Percentiles rank a stretch among this genome's conserved stretches.
Evolutionary conservation across 805 yeast species (phyloP).

Genomic region (Suhomyces sp.): DNA sequence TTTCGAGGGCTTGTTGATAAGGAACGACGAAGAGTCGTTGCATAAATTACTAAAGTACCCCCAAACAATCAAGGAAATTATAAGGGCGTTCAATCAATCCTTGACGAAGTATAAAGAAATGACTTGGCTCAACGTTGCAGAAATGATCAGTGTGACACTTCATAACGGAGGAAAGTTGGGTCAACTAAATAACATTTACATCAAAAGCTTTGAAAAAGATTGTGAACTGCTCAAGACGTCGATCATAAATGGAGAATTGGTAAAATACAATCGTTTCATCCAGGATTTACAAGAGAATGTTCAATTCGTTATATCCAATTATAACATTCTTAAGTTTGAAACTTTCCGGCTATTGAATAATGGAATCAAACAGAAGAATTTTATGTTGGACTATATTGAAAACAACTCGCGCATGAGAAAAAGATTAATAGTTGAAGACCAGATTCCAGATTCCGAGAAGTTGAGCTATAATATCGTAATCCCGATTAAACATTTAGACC

Average conservation of each 20-base stretch:
- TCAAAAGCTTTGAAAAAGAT: conserved; percentile 37
- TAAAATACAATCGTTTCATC: conserved; percentile 49
- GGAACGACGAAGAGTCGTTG: conserved; percentile 40
- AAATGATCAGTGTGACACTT: conserved; percentile 34
- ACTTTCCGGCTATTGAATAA: conserved; percentile 42
- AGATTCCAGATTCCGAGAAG: conserved; percentile 44
- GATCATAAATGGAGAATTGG: conserved; percentile 46
- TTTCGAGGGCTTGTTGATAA: conserved; percentile 27
- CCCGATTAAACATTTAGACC: conserved; percentile 26
- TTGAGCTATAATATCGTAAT: conserved; percentile 41
- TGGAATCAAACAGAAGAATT: conserved; percentile 22
- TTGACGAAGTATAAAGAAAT: conserved; percentile 18
- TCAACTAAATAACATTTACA: conserved; percentile 27
- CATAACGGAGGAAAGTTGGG: conserved; percentile 38
- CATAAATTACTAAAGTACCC: conserved; percentile 27
- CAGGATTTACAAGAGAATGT: conserved; percentile 69
- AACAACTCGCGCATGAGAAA: conserved; percentile 67
- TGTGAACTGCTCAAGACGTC: conserved; percentile 31
- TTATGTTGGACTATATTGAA: conserved; percentile 67
- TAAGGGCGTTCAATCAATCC: conserved; percentile 22
- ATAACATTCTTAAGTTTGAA: conserved; percentile 48
- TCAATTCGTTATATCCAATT: conserved; percentile 46
- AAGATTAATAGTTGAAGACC: conserved; percentile 55
- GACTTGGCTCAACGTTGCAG: conserved; percentile 15
- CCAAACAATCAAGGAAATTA: conserved; percentile 27